These are phyloP conservation scores for Fusarium sp. DNA, from an alignment of 2,329 filamentous ascomycete species.

Conservation along the genomic window DNA sequence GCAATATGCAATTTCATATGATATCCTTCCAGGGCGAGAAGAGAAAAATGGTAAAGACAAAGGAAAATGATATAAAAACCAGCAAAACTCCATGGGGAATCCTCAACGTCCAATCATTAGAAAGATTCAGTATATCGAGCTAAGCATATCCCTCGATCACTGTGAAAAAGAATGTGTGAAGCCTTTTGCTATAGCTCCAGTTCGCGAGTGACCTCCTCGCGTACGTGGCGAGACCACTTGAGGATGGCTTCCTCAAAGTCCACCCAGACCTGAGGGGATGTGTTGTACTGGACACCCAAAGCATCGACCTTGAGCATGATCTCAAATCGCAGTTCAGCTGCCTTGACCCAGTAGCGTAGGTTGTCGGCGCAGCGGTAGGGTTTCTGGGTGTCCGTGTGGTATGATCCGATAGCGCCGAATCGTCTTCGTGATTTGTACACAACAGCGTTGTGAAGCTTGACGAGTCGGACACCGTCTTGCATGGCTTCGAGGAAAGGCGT, in stretches of 20 bases:
- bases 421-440: constrained; percentile 86
- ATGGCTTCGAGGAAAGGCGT: constrained; percentile 80
- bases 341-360: constrained; percentile 94
- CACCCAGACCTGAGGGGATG: constrained; percentile 75
- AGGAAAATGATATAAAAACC: constrained; percentile 17
- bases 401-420: constrained; percentile 89
- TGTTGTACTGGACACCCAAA: constrained; percentile 85
- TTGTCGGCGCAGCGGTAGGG: constrained; percentile 96
- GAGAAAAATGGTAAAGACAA: constrained; percentile 7
- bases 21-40: constrained; percentile 26
- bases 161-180: constrained; percentile 3
- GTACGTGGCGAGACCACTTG: constrained; percentile 83
- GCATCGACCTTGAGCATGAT: constrained; percentile 85
- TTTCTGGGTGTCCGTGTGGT: constrained; percentile 92
- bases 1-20: constrained; percentile 42
- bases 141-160: constrained; percentile 12
- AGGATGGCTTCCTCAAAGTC: constrained; percentile 86
- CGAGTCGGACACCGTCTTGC: constrained; percentile 82
- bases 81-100: constrained; percentile 42
- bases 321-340: constrained; percentile 94
- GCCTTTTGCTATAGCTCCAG: constrained; percentile 53
- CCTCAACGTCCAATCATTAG: constrained; percentile 46
- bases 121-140: constrained; percentile 18
- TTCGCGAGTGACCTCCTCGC: constrained; percentile 84
- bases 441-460: constrained; percentile 89